Percentiles rank a stretch among this genome's conserved stretches.
Conservation (phyloP, 441 rosid species). For the Erodium chrysanthum region DNA sequence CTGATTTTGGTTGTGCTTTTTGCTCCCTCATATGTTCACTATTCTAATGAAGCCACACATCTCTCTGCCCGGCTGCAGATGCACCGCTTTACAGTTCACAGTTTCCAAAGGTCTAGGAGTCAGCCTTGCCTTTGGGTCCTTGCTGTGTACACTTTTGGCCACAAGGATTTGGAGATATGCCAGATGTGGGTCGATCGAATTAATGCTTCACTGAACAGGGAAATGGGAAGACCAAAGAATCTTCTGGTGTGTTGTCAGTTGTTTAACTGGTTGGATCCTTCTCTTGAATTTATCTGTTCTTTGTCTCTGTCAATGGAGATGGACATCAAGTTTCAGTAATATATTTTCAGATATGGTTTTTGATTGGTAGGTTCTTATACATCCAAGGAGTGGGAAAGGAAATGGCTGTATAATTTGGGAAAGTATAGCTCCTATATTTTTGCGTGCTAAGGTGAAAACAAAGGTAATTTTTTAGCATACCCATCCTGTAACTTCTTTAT, state of each 20-base stretch:
- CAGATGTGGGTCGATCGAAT: constrained; percentile 57
- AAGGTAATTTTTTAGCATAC: constrained; percentile 35
- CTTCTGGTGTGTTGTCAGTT: constrained; percentile 49
- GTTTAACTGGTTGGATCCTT: constrained; percentile 11
- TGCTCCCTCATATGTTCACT: constrained; percentile 2
- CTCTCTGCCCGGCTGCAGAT: constrained; percentile 36
- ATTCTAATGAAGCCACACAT: constrained; percentile 1
- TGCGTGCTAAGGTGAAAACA: constrained; percentile 51
- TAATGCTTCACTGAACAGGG: constrained; percentile 35
- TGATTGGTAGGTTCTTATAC: constrained; percentile 53
- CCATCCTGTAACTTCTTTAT: neutral
- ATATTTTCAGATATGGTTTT: constrained; percentile 22
- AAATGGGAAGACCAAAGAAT: constrained; percentile 61
- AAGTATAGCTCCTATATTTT: constrained; percentile 63
- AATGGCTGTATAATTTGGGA: constrained; percentile 66
- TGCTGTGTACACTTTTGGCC: constrained; percentile 46
- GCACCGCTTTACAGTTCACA: constrained; percentile 49
- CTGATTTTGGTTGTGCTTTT: neutral
- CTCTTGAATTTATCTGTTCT: constrained; percentile 8
- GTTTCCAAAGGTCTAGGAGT: constrained; percentile 39
- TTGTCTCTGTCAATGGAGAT: constrained; percentile 11
- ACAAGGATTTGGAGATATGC: constrained; percentile 51
- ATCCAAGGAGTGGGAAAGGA: constrained; percentile 80
- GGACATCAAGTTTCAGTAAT: constrained; percentile 21
- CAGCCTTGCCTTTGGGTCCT: constrained; percentile 62